phyloP scores from a whole-genome alignment of 176 grass and related monocot genomes.

The Guadua angustifolia region DNA sequence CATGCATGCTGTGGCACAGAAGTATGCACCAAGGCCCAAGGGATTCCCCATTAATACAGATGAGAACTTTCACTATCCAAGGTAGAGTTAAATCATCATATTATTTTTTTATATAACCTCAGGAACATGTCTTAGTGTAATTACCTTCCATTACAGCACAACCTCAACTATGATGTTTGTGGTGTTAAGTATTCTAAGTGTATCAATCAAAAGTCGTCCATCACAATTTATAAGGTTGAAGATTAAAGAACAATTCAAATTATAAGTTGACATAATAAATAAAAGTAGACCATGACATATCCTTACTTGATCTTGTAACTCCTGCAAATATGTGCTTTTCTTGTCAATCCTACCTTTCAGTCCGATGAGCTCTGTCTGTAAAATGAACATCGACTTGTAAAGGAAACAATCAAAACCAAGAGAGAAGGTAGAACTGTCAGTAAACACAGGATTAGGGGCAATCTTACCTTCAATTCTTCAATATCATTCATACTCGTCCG shows the following conservation, averaged over 20 bases:
- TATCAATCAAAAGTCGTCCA: not conserved
- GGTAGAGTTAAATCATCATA: not conserved
- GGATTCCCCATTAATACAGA: not conserved
- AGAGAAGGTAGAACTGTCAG: slow-evolving; percentile 20
- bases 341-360: slow-evolving; percentile 79
- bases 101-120: not conserved
- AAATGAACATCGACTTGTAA: slow-evolving; percentile 30
- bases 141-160: slow-evolving; percentile 8
- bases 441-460: slow-evolving; percentile 28
- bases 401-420: not conserved
- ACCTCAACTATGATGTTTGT: slow-evolving; percentile 1
- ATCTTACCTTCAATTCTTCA: slow-evolving; percentile 86
- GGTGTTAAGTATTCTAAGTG: slow-evolving; percentile 1
- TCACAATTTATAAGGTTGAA: slow-evolving; percentile 7
- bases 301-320: slow-evolving; percentile 94
- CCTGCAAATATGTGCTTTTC: slow-evolving; percentile 92
- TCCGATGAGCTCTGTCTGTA: slow-evolving; percentile 69
- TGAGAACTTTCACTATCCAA: not conserved
- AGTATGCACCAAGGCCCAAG: slow-evolving; percentile 15
- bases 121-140: not conserved
- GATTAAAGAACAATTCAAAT: slow-evolving; percentile 3
- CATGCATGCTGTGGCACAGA: not conserved
- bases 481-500: slow-evolving; percentile 82
- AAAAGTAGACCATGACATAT: slow-evolving; percentile 6
- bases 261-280: slow-evolving; percentile 1